Evolutionary conservation across 116 monocot genomes (phyloP), one percentile per base, ranked within the genome.

Genomic region (Papilionanthe hybrid): DNA sequence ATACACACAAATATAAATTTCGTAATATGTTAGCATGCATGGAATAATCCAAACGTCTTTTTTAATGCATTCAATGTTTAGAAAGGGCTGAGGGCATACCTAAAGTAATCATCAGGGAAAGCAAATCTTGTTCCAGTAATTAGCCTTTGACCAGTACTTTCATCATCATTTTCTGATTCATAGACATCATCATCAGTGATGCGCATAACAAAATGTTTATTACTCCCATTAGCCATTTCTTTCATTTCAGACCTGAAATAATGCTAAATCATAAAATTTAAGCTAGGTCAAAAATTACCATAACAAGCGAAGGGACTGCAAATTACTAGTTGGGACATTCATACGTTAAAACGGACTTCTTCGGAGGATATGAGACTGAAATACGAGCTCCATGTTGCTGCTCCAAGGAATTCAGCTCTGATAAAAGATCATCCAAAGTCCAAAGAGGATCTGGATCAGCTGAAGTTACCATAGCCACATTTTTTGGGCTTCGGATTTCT

Each of bases 381-480:
- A 81, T 9, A 56, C 30, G 50, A 56, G 75, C 56, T 13, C 80
- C 84, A 4, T 79, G 84, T 67, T 71, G 84, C 19, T 23, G 2
- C 75, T 88, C 86, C 7, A 88, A 42, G 6, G 78, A 76, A 15
- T 83, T 58, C 18, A 88, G 75, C 65, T 88, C 86, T 10, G 80
- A 19, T 56, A 85, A 55, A 25, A 88, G 78, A 58, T 77, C 79
- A 65, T 80, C 65, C 18, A 85, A 65, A 4, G 85, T 79, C 88
- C 88, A 88, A 66, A 75, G 77, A 25, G 86, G 85, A 0, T 79
- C 79, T 17, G 88, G 88, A 76, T 88, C 88, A 50, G 77, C 55
- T 17, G 87, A 87, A 72, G 76, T 53, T 19, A 84, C 58, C 17
- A 69, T 68, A n/a, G 81, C 65, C 6, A 84, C 83, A 43, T 53